A percentile compares a stretch with the other conserved stretches of the same genome.
Conservation (phyloP, 176 grass and related monocot genomes). For the Eleusine indica region DNA sequence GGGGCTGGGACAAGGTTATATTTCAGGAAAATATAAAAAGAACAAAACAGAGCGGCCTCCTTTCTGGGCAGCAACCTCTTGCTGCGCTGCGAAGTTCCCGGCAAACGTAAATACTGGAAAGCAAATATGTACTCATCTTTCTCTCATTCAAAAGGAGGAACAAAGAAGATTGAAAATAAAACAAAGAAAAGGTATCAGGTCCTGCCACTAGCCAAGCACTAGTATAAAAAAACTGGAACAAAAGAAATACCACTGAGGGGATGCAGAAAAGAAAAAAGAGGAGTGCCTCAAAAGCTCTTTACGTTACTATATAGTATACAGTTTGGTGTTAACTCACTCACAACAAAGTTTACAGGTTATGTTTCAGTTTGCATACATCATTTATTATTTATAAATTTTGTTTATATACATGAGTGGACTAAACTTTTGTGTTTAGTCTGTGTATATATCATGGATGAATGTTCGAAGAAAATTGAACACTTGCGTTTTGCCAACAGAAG, state of each 20-base stretch:
- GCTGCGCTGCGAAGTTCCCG: slow-evolving; percentile 23
- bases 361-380: not conserved
- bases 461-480: not conserved
- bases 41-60: not conserved
- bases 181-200: not conserved
- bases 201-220: not conserved
- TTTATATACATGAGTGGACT: slow-evolving; percentile 1
- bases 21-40: not conserved
- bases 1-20: not conserved
- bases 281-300: not conserved
- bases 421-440: not conserved
- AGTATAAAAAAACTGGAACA: slow-evolving; percentile 22
- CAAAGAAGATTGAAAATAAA: not conserved
- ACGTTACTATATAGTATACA: not conserved
- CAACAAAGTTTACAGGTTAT: not conserved
- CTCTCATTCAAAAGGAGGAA: slow-evolving; percentile 14
- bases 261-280: not conserved
- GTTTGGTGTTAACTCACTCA: slow-evolving; percentile 23
- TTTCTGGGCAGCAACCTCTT: slow-evolving; percentile 27
- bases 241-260: slow-evolving; percentile 30
- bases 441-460: not conserved
- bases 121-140: slow-evolving; percentile 12
- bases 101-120: slow-evolving; percentile 25
- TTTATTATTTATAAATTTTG: not conserved
- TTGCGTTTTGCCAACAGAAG: not conserved